Evolutionary conservation across 2,329 filamentous ascomycete genomes (phyloP), one percentile per base, ranked within the genome.

Genomic region (Penicillium sp.): DNA sequence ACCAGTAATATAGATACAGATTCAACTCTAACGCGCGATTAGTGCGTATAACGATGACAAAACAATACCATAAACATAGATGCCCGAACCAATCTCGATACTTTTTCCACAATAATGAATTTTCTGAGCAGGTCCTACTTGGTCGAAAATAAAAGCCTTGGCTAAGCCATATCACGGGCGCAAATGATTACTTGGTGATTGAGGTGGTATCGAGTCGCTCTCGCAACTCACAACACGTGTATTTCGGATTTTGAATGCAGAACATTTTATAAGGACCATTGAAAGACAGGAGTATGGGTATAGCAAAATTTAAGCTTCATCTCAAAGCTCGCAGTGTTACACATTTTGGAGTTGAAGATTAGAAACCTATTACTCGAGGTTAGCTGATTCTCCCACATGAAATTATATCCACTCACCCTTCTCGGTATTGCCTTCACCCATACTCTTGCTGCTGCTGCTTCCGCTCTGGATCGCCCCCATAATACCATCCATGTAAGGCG

Each of bases 341-440:
- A 27, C 24, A 27, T 2, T 9, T 9, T 34, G 14, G 11, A 4
- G 1, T 14, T 34, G 32, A 13, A 14, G 10, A 29, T 53, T 42
- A 53, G 31, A 53, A 53, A 18, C 44, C 50, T 53, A 14, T 3
- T n/a, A 6, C 2, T 5, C 13, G 2, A 27, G 31, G 45, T 53
- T 36, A 53, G 50, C 29, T 22, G 34, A 27, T 3, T 22, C 13
- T 40, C 22, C 16, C 4, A 21, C 1, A 24, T 27, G 0, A n/a
- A 21, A 27, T 3, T n/a, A n/a, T 11, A 21, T 3, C 1, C 13
- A 65, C 67, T 59, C 47, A 76, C 75, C 72, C 44, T 75, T 73
- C 75, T 97, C 93, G 0, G 93, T 97, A 71, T 94, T 96, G 1
- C 93, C 93, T 44, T 93, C 90, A 1, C 93, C 93, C 93, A 97